phyloP scores from a whole-genome alignment of 73 alveolate genomes.

The Durusdinium trenchii region DNA sequence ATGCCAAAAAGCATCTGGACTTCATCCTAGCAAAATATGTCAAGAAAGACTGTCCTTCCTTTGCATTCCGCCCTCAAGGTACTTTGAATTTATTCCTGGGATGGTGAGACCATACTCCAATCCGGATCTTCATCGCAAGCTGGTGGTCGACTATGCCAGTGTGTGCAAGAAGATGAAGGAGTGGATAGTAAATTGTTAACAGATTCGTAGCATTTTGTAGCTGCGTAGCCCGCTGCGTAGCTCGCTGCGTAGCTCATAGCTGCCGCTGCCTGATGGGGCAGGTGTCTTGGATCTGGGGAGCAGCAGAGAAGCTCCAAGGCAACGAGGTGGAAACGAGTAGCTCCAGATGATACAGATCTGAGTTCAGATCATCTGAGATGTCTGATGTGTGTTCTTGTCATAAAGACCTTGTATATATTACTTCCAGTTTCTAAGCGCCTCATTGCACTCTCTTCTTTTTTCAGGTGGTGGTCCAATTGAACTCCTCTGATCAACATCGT shows the following conservation, averaged over 20 bases:
- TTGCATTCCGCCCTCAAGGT: not conserved
- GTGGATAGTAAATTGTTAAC: not conserved
- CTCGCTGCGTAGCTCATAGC: not conserved
- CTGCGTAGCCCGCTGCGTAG: not conserved
- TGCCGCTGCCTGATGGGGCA: not conserved
- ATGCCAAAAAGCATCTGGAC: constrained; percentile 60
- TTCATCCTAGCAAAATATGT: not conserved
- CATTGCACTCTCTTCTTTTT: not conserved
- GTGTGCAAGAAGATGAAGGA: constrained; percentile 71
- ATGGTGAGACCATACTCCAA: constrained; percentile 79
- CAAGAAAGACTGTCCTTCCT: not conserved
- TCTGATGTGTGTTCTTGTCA: no score
- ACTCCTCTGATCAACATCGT: not conserved
- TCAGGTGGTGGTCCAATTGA: constrained; percentile 17
- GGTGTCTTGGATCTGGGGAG: constrained; percentile 71
- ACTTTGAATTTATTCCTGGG: constrained; percentile 59
- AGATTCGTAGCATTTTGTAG: not conserved
- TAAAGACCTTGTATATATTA: no score
- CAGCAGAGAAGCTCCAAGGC: constrained; percentile 29
- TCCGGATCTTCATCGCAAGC: constrained; percentile 22
- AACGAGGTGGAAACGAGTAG: constrained; percentile 45
- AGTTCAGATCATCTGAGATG: no score
- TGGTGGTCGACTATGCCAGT: constrained; percentile 41
- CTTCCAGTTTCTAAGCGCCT: no score
- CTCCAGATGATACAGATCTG: no score